phyloP scores from a whole-genome alignment of 495 filamentous ascomycete genomes.

The Bacidia rubella region DNA sequence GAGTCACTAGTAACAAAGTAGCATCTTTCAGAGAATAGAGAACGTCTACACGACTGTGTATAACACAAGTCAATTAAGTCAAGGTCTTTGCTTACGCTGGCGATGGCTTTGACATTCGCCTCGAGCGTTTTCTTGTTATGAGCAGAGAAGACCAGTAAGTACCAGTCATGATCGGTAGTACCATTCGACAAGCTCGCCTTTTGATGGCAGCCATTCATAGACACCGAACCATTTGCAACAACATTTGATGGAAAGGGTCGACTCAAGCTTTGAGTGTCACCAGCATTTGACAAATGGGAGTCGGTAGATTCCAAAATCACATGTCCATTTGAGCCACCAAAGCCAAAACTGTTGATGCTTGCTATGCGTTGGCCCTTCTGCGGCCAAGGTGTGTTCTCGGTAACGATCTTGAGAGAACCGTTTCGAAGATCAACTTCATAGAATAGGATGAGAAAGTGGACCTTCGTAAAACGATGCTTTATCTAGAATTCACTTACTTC shows the following conservation, averaged over 20 bases:
- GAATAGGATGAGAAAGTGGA: not conserved
- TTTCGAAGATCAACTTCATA: not conserved
- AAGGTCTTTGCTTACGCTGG: slow-evolving; percentile 17
- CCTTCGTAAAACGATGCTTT: not conserved
- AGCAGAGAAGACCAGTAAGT: slow-evolving; percentile 21
- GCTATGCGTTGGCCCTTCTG: slow-evolving; percentile 13
- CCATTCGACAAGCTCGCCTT: slow-evolving; percentile 1
- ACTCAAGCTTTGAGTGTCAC: slow-evolving; percentile 4
- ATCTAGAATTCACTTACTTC: slow-evolving; percentile 15
- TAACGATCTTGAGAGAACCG: slow-evolving; percentile 15
- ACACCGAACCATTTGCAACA: not conserved
- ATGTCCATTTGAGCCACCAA: slow-evolving; percentile 38
- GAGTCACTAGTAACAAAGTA: no score
- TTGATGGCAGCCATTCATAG: no score
- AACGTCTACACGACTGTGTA: no score
- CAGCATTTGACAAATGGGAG: not conserved
- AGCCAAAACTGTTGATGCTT: slow-evolving; percentile 35
- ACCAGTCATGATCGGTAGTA: slow-evolving; percentile 10
- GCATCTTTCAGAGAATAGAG: no score
- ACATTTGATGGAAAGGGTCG: not conserved
- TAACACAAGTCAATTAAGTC: slow-evolving; percentile 14
- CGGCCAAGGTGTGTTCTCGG: slow-evolving; percentile 20
- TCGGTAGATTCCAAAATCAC: slow-evolving; percentile 19
- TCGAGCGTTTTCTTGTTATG: slow-evolving; percentile 20
- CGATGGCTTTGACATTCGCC: slow-evolving; percentile 12